Conservation (phyloP, 225 moss, liverwort and hornwort genomes). For the Marchantia polymorpha region DNA sequence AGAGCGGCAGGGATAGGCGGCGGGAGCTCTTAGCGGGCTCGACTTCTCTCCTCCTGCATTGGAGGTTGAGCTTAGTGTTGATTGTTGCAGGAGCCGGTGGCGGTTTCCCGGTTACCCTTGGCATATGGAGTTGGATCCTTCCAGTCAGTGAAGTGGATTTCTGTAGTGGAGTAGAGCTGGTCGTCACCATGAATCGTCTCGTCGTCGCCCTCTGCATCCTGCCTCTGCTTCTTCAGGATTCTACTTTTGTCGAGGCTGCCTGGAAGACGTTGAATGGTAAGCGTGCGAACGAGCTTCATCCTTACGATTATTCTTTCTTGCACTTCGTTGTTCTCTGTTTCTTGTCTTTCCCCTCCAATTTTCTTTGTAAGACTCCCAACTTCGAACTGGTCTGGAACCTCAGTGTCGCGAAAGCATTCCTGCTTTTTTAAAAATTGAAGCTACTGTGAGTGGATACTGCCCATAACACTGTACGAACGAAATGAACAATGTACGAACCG, state of each 20-base stretch:
- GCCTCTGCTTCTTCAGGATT: conserved; percentile 19
- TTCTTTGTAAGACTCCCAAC: not conserved
- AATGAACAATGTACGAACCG: not conserved
- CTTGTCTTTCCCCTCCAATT: not conserved
- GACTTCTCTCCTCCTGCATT: conserved; percentile 14
- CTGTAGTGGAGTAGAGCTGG: conserved; percentile 1
- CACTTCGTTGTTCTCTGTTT: not conserved
- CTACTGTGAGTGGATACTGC: no score
- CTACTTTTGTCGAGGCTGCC: conserved; percentile 19
- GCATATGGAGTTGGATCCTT: conserved; percentile 7
- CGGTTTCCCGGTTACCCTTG: not conserved
- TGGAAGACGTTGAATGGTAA: conserved; percentile 40
- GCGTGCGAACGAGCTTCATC: not conserved
- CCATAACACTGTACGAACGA: no score
- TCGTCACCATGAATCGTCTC: conserved; percentile 13
- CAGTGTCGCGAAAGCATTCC: not conserved
- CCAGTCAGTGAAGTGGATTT: not conserved
- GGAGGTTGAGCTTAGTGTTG: not conserved
- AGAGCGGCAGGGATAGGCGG: not conserved
- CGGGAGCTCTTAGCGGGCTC: not conserved
- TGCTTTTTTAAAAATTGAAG: not conserved
- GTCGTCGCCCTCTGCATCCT: conserved; percentile 11
- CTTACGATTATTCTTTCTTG: not conserved
- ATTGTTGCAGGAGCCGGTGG: not conserved
- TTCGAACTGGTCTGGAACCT: not conserved